phyloP scores from a whole-genome alignment of 2,329 filamentous ascomycete species.

The Hymenoscyphus occultus region DNA sequence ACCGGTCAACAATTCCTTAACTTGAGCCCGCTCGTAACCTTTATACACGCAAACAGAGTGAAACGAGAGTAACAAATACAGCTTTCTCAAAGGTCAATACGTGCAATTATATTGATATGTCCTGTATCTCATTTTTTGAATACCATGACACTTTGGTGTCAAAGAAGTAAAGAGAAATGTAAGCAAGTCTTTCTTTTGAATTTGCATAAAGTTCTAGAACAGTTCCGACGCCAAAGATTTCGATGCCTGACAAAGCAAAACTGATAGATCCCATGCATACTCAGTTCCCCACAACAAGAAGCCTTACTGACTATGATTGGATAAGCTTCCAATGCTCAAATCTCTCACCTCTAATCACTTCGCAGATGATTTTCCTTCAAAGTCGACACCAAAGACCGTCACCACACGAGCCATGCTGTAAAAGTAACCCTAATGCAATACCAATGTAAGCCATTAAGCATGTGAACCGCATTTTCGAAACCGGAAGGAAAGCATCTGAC shows the following conservation, averaged over 20 bases:
- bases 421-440: slow-evolving; percentile 20
- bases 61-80: too few species aligned
- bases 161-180: too few species aligned
- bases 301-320: not conserved
- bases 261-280: not conserved
- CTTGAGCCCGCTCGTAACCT: too few species aligned
- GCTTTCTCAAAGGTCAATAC: too few species aligned
- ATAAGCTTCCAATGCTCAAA: not conserved
- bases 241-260: not conserved
- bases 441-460: slow-evolving; percentile 11
- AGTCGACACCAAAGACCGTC: slow-evolving; percentile 25
- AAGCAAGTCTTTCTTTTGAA: not conserved
- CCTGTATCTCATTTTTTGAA: too few species aligned
- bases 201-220: not conserved
- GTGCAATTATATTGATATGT: too few species aligned
- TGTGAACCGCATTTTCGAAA: not conserved
- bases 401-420: slow-evolving; percentile 25
- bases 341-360: not conserved
- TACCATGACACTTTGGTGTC: too few species aligned
- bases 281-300: not conserved
- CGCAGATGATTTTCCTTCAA: slow-evolving; percentile 13
- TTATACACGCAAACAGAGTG: too few species aligned
- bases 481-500: slow-evolving; percentile 15
- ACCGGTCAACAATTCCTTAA: too few species aligned
- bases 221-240: not conserved